A percentile compares a stretch with the other conserved stretches of the same genome.
phyloP scores from a whole-genome alignment of 73 alveolate genomes.

The Tetrahymena borealis region DNA sequence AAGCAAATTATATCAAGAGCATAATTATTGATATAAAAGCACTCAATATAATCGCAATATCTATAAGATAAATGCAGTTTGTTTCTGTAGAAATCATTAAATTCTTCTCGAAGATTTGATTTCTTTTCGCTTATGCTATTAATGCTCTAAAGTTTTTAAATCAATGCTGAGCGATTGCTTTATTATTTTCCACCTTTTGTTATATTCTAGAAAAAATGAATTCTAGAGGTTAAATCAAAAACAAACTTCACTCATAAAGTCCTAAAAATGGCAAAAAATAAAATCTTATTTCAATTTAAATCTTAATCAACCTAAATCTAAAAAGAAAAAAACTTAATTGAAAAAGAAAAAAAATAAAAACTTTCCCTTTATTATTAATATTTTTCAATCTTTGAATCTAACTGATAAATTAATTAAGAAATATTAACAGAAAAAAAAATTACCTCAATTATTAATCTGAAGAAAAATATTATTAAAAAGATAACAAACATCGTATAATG shows the following conservation, averaged over 20 bases:
- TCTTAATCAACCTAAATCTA: not conserved
- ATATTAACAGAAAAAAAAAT: not conserved
- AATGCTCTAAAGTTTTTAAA: not conserved
- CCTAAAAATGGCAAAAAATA: not conserved
- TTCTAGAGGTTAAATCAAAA: not conserved
- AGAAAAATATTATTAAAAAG: not conserved
- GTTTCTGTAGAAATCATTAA: not conserved
- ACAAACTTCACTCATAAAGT: not conserved
- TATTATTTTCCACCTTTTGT: not conserved
- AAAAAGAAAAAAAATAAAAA: not conserved
- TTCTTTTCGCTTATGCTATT: not conserved
- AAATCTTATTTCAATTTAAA: not conserved
- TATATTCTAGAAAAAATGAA: not conserved
- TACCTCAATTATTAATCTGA: not conserved
- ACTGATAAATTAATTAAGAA: not conserved
- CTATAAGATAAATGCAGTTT: not conserved
- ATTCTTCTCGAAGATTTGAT: not conserved
- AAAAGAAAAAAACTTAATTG: not conserved
- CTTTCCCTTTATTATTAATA: not conserved
- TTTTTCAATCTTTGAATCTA: not conserved
- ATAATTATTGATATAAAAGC: not conserved
- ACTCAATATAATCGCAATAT: not conserved
- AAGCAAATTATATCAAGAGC: not conserved
- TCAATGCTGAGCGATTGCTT: not conserved
- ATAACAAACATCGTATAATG: too few species aligned